These are phyloP conservation scores for Starmera dryadoides DNA, from an alignment of 805 yeast species.

Conservation along the genomic window DNA sequence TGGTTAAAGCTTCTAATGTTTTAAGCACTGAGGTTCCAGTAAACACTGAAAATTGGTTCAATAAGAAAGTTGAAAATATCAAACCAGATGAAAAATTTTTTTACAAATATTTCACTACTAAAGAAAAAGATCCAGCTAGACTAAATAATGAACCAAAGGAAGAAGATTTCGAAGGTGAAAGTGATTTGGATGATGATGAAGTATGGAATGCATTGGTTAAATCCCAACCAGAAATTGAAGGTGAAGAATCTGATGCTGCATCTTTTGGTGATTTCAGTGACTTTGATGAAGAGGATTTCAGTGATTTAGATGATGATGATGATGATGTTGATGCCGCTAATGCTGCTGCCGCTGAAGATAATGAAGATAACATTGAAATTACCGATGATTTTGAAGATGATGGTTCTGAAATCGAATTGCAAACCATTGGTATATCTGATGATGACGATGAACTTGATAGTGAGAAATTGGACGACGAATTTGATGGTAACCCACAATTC, in stretches of 20 bases:
- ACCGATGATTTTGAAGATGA: conserved; percentile 25
- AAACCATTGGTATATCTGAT: conserved; percentile 24
- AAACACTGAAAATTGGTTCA: conserved; percentile 80
- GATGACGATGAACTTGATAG: conserved; percentile 22
- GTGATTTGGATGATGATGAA: conserved; percentile 58
- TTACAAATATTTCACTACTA: conserved; percentile 72
- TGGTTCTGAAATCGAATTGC: conserved; percentile 31
- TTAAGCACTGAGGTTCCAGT: conserved; percentile 52
- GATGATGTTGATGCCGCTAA: conserved; percentile 5
- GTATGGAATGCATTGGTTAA: conserved; percentile 76
- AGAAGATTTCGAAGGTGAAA: conserved; percentile 33
- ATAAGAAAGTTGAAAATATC: conserved; percentile 52
- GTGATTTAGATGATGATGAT: conserved; percentile 50
- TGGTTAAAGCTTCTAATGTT: conserved; percentile 56
- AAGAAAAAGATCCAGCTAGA: conserved; percentile 34
- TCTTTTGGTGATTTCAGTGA: conserved; percentile 34
- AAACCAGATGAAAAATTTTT: conserved; percentile 87
- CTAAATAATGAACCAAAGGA: conserved; percentile 23
- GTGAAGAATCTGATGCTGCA: conserved; percentile 33
- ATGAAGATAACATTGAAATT: conserved; percentile 33
- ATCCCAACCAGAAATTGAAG: conserved; percentile 67
- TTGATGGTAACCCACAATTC: conserved; percentile 23
- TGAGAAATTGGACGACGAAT: conserved; percentile 18
- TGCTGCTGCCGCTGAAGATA: conserved; percentile 29
- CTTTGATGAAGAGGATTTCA: conserved; percentile 52